Conservation (phyloP, 2,329 filamentous ascomycete species). For the Venturia pyrina region DNA sequence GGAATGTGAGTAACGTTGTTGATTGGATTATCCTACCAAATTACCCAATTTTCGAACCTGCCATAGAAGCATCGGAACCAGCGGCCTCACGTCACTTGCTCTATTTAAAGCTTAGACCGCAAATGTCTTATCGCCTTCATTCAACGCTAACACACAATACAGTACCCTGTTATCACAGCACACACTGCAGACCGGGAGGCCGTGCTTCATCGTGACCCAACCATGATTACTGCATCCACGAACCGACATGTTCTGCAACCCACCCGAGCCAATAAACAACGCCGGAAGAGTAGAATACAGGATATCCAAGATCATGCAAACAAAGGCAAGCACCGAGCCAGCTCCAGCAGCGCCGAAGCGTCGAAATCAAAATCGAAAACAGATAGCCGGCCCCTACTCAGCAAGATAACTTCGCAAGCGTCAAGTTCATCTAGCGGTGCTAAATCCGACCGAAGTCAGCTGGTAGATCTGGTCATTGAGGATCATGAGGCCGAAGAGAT, state of each 20-base stretch:
- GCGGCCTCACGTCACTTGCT: not conserved
- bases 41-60: not conserved
- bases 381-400: slow-evolving; percentile 15
- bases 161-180: slow-evolving; percentile 91
- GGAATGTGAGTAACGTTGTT: slow-evolving; percentile 61
- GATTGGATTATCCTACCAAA: too few relatives aligned
- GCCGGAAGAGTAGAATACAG: slow-evolving; percentile 39
- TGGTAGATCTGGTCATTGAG: slow-evolving; percentile 59
- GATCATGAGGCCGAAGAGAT: slow-evolving; percentile 51
- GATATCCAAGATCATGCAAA: slow-evolving; percentile 30
- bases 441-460: slow-evolving; percentile 49
- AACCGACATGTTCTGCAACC: slow-evolving; percentile 46
- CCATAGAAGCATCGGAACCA: not conserved
- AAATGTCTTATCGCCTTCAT: not conserved
- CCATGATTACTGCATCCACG: slow-evolving; percentile 44
- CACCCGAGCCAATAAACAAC: slow-evolving; percentile 36
- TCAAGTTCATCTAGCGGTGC: slow-evolving; percentile 34
- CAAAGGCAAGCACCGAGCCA: slow-evolving; percentile 34
- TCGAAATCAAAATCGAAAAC: slow-evolving; percentile 18
- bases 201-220: slow-evolving; percentile 44
- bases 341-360: slow-evolving; percentile 24
- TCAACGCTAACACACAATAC: slow-evolving; percentile 7
- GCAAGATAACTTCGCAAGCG: slow-evolving; percentile 26
- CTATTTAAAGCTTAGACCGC: too few relatives aligned
- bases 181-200: slow-evolving; percentile 63